Evolutionary conservation across 441 rosid species (phyloP).

Genomic region (Gossypium armourianum): DNA sequence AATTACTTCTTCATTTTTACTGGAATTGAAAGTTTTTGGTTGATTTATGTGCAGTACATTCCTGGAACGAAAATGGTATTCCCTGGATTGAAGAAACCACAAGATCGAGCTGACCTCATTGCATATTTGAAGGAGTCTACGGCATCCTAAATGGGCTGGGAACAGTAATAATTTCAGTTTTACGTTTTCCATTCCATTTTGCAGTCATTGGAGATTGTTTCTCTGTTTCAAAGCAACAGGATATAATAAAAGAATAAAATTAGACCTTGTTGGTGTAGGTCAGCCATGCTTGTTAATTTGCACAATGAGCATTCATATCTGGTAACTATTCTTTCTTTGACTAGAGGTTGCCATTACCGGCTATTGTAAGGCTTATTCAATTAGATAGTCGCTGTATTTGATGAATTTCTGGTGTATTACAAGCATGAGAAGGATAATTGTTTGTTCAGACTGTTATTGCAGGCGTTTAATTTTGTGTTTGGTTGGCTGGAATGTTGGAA

Average conservation of each 20-base stretch:
- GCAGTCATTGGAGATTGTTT: slow-evolving; percentile 18
- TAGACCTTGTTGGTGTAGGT: neutral
- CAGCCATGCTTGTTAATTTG: neutral
- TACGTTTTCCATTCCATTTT: slow-evolving; percentile 21
- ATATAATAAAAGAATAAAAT: slow-evolving; percentile 20
- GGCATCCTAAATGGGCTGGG: slow-evolving; percentile 19
- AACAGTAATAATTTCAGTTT: neutral
- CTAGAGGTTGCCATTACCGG: neutral
- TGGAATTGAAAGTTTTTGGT: neutral
- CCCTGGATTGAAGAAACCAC: slow-evolving; percentile 52
- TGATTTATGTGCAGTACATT: slow-evolving; percentile 31
- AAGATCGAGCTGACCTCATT: slow-evolving; percentile 47
- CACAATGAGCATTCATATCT: neutral
- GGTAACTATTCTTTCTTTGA: neutral
- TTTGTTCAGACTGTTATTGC: too few species aligned
- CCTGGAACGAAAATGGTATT: slow-evolving; percentile 57
- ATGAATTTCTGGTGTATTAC: neutral
- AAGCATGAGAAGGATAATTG: neutral
- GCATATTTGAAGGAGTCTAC: slow-evolving; percentile 50
- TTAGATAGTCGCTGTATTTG: neutral
- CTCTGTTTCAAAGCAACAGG: neutral
- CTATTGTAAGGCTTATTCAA: neutral
- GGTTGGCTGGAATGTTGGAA: neutral
- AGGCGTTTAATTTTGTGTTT: neutral
- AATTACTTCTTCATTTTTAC: neutral